Evolutionary conservation across 2,329 filamentous ascomycete genomes (phyloP).

Genomic region (Stachybotrys chlorohalonatus): DNA sequence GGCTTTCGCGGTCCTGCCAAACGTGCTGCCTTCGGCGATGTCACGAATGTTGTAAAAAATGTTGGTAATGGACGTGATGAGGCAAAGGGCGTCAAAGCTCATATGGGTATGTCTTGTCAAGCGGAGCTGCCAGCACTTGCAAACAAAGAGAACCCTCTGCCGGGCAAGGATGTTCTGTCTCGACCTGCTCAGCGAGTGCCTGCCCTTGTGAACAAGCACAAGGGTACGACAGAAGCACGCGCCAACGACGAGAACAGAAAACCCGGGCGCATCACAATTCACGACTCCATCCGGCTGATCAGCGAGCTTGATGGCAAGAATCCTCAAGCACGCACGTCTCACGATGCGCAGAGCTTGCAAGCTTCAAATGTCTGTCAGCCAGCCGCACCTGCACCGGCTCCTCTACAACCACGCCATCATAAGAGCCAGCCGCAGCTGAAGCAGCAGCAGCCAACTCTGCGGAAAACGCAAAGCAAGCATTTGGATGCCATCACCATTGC

Average conservation of each 20-base stretch:
- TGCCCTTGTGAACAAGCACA: slow-evolving; percentile 12
- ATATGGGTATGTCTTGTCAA: slow-evolving; percentile 14
- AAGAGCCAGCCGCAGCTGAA: slow-evolving; percentile 47
- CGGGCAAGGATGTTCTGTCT: slow-evolving; percentile 25
- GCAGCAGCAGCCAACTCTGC: slow-evolving; percentile 27
- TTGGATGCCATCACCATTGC: slow-evolving; percentile 14
- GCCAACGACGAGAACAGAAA: slow-evolving; percentile 15
- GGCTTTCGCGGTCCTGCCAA: slow-evolving; percentile 46
- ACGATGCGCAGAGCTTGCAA: neutral
- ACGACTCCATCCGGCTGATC: slow-evolving; percentile 2
- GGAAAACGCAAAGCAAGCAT: slow-evolving; percentile 36
- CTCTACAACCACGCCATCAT: slow-evolving; percentile 35
- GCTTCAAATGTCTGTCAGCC: neutral
- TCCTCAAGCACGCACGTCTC: neutral
- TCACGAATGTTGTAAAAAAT: slow-evolving; percentile 58
- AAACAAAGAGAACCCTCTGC: slow-evolving; percentile 35
- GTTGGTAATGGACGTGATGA: slow-evolving; percentile 18
- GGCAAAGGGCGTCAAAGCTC: slow-evolving; percentile 25
- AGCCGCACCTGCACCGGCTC: slow-evolving; percentile 9
- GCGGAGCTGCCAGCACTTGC: slow-evolving; percentile 13
- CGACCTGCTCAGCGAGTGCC: slow-evolving; percentile 25
- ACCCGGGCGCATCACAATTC: slow-evolving; percentile 4
- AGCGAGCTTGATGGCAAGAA: neutral
- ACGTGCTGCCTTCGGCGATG: slow-evolving; percentile 71
- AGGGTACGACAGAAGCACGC: slow-evolving; percentile 13